These are phyloP conservation scores for Candolleomyces eurysporus DNA, from an alignment of 768 basidiomycete genomes.

Conservation along the genomic window DNA sequence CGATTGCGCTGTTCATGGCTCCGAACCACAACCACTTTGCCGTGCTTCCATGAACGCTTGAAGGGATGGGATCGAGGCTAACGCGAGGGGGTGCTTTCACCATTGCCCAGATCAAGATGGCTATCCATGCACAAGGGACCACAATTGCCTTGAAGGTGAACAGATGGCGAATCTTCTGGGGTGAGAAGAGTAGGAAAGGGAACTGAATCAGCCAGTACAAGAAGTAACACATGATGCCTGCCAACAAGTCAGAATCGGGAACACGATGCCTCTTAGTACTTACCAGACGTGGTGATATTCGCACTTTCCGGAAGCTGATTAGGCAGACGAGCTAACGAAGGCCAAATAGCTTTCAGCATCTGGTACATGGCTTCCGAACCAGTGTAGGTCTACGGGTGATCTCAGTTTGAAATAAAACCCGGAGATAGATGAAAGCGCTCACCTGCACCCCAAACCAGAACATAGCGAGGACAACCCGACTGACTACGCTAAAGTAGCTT, in stretches of 20 bases:
- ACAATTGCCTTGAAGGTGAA: conserved; percentile 69
- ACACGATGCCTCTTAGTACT: conserved; percentile 11
- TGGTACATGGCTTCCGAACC: conserved; percentile 79
- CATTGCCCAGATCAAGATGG: conserved; percentile 80
- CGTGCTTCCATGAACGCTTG: conserved; percentile 49
- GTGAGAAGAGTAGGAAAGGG: conserved; percentile 73
- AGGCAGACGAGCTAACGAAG: conserved; percentile 59
- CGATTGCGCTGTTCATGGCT: conserved; percentile 74
- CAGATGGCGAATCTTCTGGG: conserved; percentile 72
- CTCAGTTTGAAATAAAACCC: not conserved
- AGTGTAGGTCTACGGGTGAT: conserved; percentile 39
- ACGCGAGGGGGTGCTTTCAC: conserved; percentile 60
- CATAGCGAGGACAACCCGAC: conserved; percentile 71
- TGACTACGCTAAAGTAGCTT: conserved; percentile 82
- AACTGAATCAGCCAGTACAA: conserved; percentile 78
- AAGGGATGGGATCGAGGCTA: conserved; percentile 54
- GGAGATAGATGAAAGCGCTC: conserved; percentile 9
- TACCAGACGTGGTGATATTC: conserved; percentile 63
- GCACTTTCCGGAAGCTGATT: conserved; percentile 59
- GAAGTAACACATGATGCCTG: conserved; percentile 74
- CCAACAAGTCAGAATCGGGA: not conserved
- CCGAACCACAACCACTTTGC: conserved; percentile 79
- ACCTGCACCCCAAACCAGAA: conserved; percentile 84
- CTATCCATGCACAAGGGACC: conserved; percentile 63
- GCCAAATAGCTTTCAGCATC: conserved; percentile 86